Percentiles rank a stretch among this genome's conserved stretches.
phyloP scores from a whole-genome alignment of 768 basidiomycete genomes.

The Leccinum variicolor region DNA sequence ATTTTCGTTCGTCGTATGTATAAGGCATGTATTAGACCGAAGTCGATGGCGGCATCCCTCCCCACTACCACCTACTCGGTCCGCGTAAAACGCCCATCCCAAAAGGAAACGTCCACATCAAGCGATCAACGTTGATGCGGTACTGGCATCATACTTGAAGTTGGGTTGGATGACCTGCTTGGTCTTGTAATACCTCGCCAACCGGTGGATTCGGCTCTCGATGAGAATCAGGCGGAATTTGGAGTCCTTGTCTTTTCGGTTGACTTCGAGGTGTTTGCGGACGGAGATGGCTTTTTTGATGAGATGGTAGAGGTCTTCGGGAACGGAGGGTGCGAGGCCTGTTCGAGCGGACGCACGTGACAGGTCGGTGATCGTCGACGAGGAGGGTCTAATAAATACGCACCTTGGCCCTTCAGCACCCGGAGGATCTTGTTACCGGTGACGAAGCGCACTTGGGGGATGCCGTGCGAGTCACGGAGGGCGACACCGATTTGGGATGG shows the following conservation, averaged over 20 bases:
- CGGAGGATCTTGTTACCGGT: conserved; percentile 99
- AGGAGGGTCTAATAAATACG: conserved; percentile 25
- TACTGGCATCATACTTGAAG: conserved; percentile 97
- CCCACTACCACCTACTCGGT: neutral
- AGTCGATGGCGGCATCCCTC: neutral
- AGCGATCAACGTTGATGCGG: conserved; percentile 88
- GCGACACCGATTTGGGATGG: conserved; percentile 98
- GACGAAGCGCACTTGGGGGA: conserved; percentile 97
- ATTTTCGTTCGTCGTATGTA: conserved; percentile 11
- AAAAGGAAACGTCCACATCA: conserved; percentile 32
- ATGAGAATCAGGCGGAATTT: conserved; percentile 96
- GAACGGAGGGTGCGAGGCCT: conserved; percentile 94
- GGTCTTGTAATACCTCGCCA: conserved; percentile 98
- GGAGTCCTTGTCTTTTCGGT: conserved; percentile 99
- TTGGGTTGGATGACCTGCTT: conserved; percentile 97
- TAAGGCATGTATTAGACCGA: conserved; percentile 5
- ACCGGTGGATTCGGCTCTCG: conserved; percentile 97
- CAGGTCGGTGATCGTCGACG: neutral
- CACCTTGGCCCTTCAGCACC: conserved; percentile 93
- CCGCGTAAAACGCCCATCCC: neutral
- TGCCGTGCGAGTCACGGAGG: conserved; percentile 96
- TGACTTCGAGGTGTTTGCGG: conserved; percentile 96
- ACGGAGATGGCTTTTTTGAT: conserved; percentile 99
- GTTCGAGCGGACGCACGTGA: neutral
- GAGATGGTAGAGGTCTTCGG: conserved; percentile 99